These are phyloP conservation scores for Knufia fluminis DNA, from an alignment of 2,329 filamentous ascomycete species.

Conservation along the genomic window DNA sequence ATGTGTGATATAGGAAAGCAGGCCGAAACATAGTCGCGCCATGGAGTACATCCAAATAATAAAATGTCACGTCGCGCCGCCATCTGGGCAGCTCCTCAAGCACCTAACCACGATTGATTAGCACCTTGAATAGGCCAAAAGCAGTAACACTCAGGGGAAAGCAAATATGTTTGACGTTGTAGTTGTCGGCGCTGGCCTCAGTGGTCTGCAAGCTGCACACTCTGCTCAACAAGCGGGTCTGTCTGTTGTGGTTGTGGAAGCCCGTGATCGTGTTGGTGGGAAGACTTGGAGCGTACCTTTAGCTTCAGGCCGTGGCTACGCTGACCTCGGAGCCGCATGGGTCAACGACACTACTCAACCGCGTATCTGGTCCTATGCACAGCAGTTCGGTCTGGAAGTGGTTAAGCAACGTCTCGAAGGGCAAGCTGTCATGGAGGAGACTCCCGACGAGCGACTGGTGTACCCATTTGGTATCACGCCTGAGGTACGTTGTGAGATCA, in stretches of 20 bases:
- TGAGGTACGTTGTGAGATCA: background rate
- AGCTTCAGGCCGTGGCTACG: background rate
- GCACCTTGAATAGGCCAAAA: too few relatives aligned
- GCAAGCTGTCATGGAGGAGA: background rate
- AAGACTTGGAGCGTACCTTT: slow-evolving; percentile 26
- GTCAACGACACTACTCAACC: slow-evolving; percentile 5
- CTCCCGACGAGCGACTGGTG: background rate
- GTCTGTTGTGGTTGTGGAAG: slow-evolving; percentile 31
- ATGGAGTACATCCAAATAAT: too few relatives aligned
- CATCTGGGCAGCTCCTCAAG: too few relatives aligned
- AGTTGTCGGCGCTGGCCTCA: slow-evolving; percentile 31
- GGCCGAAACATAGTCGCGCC: too few relatives aligned
- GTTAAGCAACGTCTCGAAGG: background rate
- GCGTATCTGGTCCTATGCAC: background rate
- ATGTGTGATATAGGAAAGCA: too few relatives aligned
- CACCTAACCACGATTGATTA: too few relatives aligned
- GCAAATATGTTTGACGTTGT: slow-evolving; percentile 23
- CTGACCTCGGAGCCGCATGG: background rate
- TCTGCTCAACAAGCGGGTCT: slow-evolving; percentile 24
- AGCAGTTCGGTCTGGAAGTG: background rate
- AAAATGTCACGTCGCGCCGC: too few relatives aligned
- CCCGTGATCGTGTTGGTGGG: slow-evolving; percentile 35
- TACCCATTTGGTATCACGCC: background rate
- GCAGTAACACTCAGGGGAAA: too few relatives aligned
- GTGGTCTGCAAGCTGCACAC: slow-evolving; percentile 30